Percentiles rank a stretch among this genome's conserved stretches.
These are phyloP conservation scores for Pestalotiopsis fici DNA, from an alignment of 2,329 filamentous ascomycete species.

Conservation along the genomic window DNA sequence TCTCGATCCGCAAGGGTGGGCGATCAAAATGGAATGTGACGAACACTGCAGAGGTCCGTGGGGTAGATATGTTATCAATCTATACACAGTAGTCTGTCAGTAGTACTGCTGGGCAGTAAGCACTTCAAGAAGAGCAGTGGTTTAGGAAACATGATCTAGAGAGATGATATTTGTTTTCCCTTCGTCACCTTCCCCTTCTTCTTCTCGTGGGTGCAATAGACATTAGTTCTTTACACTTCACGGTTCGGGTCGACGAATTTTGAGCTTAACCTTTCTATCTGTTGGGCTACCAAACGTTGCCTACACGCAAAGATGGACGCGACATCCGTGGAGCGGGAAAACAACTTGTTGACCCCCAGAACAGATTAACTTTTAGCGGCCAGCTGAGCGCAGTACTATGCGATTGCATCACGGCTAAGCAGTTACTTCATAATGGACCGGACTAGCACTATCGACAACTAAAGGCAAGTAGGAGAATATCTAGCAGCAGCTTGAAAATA, in stretches of 20 bases:
- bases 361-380: neutral
- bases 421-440: neutral
- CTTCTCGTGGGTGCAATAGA: neutral
- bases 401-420: neutral
- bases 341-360: neutral
- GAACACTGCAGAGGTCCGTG: neutral
- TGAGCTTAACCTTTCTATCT: neutral
- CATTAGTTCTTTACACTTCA: neutral
- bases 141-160: no score
- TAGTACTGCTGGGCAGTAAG: neutral
- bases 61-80: neutral
- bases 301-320: neutral
- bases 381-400: neutral
- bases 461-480: neutral
- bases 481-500: neutral
- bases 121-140: neutral
- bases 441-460: slow-evolving; percentile 1
- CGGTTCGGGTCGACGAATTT: neutral
- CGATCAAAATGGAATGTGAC: neutral
- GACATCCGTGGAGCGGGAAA: neutral
- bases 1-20: neutral
- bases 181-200: neutral
- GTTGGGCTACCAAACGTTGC: neutral
- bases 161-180: neutral
- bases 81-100: no score